These are phyloP conservation scores for Rhynchosporium agropyri DNA, from an alignment of 2,329 filamentous ascomycete species.

Conservation along the genomic window DNA sequence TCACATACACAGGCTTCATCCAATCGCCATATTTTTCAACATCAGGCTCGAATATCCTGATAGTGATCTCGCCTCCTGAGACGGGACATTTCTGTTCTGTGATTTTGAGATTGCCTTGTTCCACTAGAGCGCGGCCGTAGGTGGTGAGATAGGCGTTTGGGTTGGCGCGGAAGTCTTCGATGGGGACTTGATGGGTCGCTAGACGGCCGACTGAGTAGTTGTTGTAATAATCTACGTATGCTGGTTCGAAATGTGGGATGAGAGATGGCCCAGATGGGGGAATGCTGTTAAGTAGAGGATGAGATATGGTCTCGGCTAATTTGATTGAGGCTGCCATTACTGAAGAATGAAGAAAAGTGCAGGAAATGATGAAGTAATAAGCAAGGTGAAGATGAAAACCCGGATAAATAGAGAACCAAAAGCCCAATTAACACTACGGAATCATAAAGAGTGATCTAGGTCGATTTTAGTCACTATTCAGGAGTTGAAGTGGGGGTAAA, in stretches of 20 bases:
- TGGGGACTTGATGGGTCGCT: conserved; percentile 45
- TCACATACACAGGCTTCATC: conserved; percentile 46
- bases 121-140: conserved; percentile 45
- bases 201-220: conserved; percentile 47
- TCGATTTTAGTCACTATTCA: not conserved
- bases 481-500: not conserved
- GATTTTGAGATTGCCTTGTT: conserved; percentile 45
- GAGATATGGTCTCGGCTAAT: conserved; percentile 28
- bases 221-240: conserved; percentile 48
- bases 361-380: not conserved
- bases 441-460: not conserved
- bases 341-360: not conserved
- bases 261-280: conserved; percentile 45
- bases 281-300: conserved; percentile 48
- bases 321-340: conserved; percentile 16
- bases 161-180: conserved; percentile 43
- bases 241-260: conserved; percentile 45
- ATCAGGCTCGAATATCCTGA: conserved; percentile 47
- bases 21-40: conserved; percentile 31
- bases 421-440: not conserved
- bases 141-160: conserved; percentile 43
- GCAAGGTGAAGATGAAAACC: not conserved
- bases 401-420: not conserved
- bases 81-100: conserved; percentile 47
- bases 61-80: conserved; percentile 45